Evolutionary conservation across 306 rosid species (phyloP), one percentile per base, ranked within the genome.

Genomic region (Castanea sativa): DNA sequence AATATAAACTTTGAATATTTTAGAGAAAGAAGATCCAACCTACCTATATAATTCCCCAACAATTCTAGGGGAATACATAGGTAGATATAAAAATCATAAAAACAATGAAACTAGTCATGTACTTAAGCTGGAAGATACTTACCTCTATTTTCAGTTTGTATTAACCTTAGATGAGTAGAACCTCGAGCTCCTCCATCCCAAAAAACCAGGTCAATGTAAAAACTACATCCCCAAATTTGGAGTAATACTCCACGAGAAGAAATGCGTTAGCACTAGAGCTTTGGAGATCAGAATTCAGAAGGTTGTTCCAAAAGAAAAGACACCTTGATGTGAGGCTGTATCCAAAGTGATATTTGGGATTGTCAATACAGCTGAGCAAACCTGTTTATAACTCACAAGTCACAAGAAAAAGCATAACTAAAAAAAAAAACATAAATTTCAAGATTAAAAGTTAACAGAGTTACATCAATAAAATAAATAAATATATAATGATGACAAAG

Each of bases 301-400:
- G 55, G 81, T 16, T 61, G 38, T 70, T 75, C 19, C 55, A 69
- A 56, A 85, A 72, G 20, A 27, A 70, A 79, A 33, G 69, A 51
- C 25, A 94, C 98, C 97, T 92, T 92, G 82, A 94, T 73, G 86
- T 94, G 97, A 86, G 98, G 97, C 71, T 91, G 97, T 87, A 94
- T 91, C 98, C 98, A 94, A 18, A 83, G 88, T 18, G 98, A 94
- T 69, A 94, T 82, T 83, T 94, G 98, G 76, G 97, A 89, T 74
- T 87, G 94, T 13, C 97, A 97, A 81, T 87, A 81, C 59, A 88
- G 83, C 23, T 92, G 91, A 21, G 92, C 55, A 91, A 94, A 92
- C 89, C 98, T 94, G 89, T 33, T 72, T 83, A 80, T 77, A 76
- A 85, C 52, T 52, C 78, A 30, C 73, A 60, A 25, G 27, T 25